phyloP scores from a whole-genome alignment of 1,284 basidiomycete genomes.

The Cryptococcus maquisensis region DNA sequence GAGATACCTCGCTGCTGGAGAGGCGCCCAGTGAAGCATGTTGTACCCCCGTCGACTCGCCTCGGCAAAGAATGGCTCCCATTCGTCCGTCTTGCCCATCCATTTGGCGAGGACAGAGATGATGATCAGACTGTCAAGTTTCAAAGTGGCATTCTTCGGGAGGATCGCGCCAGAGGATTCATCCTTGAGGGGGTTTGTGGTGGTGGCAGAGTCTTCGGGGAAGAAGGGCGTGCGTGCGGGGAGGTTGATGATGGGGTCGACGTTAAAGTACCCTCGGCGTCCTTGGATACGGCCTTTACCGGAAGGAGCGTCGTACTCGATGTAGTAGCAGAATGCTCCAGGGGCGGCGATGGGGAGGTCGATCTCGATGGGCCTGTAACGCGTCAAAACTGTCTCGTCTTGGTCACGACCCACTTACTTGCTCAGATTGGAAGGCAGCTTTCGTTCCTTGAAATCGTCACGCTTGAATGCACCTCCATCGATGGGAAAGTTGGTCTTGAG shows the following conservation, averaged over 20 bases:
- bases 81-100: constrained; percentile 78
- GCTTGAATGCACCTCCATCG: constrained; percentile 76
- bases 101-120: constrained; percentile 86
- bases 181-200: constrained; percentile 49
- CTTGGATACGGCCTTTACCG: constrained; percentile 57
- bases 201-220: constrained; percentile 42
- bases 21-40: constrained; percentile 92
- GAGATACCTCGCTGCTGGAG: constrained; percentile 83
- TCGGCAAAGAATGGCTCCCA: constrained; percentile 78
- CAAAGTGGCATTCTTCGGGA: constrained; percentile 49
- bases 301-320: constrained; percentile 69
- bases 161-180: constrained; percentile 53
- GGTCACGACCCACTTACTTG: constrained; percentile 54
- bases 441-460: constrained; percentile 70
- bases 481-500: constrained; percentile 93
- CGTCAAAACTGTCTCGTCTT: neutral
- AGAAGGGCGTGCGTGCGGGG: constrained; percentile 67
- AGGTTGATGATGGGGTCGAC: constrained; percentile 80
- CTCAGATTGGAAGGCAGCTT: constrained; percentile 48
- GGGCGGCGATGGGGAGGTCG: constrained; percentile 88
- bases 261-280: constrained; percentile 88
- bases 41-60: constrained; percentile 82
- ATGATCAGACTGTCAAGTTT: constrained; percentile 81
- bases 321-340: constrained; percentile 90
- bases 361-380: constrained; percentile 72